Percentiles rank a stretch among this genome's conserved stretches.
These are phyloP conservation scores for Candida quercuum DNA, from an alignment of 805 yeast species.

Conservation along the genomic window DNA sequence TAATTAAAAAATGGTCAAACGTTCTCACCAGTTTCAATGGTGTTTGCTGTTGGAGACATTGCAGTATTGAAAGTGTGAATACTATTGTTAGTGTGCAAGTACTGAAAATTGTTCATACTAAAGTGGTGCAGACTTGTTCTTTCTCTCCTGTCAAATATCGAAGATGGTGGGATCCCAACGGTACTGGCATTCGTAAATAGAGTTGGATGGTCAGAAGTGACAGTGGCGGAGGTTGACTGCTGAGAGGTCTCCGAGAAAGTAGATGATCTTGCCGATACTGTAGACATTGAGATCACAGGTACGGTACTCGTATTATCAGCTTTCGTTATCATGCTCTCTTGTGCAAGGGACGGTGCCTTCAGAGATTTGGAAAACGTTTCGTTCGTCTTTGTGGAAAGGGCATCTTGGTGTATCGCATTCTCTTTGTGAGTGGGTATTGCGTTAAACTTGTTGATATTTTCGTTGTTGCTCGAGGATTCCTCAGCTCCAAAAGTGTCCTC, in stretches of 20 bases:
- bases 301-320: conserved; percentile 26
- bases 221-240: conserved; percentile 31
- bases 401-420: background rate
- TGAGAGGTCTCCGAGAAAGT: conserved; percentile 31
- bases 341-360: conserved; percentile 7
- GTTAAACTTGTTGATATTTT: too few species aligned
- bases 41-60: conserved; percentile 5
- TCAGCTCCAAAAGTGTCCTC: too few species aligned
- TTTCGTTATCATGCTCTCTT: conserved; percentile 8
- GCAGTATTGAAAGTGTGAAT: conserved; percentile 12
- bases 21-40: background rate
- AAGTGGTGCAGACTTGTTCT: conserved; percentile 14
- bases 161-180: conserved; percentile 70
- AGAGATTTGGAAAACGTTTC: background rate
- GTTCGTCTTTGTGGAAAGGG: background rate
- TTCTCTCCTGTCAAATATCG: conserved; percentile 46
- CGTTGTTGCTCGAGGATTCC: too few species aligned
- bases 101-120: conserved; percentile 15
- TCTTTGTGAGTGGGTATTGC: background rate
- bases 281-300: conserved; percentile 29
- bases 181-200: conserved; percentile 59
- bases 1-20: too few species aligned
- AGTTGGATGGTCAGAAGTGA: conserved; percentile 29
- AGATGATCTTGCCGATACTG: conserved; percentile 30
- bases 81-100: conserved; percentile 16